Percentiles rank a stretch among this genome's conserved stretches.
Evolutionary conservation across 2,329 filamentous ascomycete species (phyloP).

Genomic region (Apiospora phragmitis): DNA sequence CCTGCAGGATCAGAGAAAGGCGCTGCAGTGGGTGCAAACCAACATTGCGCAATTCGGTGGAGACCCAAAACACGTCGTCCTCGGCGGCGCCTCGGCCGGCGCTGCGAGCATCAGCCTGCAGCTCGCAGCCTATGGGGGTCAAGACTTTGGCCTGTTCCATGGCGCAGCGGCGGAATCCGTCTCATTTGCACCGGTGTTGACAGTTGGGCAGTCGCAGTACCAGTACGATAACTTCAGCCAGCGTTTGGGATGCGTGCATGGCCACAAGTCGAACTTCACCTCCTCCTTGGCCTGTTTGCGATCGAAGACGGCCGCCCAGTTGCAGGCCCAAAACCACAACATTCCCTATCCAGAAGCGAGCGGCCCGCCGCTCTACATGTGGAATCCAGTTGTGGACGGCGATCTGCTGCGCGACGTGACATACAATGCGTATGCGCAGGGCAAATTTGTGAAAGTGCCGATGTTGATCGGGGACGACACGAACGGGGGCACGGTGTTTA

Average conservation of each 20-base stretch:
- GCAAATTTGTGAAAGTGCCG: conserved; percentile 55
- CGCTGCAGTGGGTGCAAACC: conserved; percentile 67
- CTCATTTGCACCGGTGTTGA: conserved; percentile 51
- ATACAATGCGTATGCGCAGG: conserved; percentile 48
- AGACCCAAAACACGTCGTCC: conserved; percentile 64
- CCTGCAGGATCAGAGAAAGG: conserved; percentile 68
- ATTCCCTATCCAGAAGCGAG: conserved; percentile 38
- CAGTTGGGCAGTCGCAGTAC: conserved; percentile 48
- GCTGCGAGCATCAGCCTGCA: conserved; percentile 66
- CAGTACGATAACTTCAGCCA: conserved; percentile 51
- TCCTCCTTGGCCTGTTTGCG: conserved; percentile 49
- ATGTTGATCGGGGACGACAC: conserved; percentile 58
- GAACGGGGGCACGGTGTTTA: conserved; percentile 66
- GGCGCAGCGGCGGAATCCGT: conserved; percentile 52
- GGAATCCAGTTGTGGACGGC: conserved; percentile 55
- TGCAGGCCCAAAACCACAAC: conserved; percentile 44
- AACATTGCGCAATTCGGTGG: conserved; percentile 70
- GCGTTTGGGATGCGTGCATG: conserved; percentile 38
- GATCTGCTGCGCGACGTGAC: conserved; percentile 51
- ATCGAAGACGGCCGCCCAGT: conserved; percentile 37
- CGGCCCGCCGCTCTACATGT: conserved; percentile 49
- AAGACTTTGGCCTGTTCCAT: conserved; percentile 49
- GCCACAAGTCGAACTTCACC: conserved; percentile 20
- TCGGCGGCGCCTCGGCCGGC: conserved; percentile 70
- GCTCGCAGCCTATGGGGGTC: conserved; percentile 55